Conservation (phyloP, 495 filamentous ascomycete genomes). For the Jackrogersella multiformis region DNA sequence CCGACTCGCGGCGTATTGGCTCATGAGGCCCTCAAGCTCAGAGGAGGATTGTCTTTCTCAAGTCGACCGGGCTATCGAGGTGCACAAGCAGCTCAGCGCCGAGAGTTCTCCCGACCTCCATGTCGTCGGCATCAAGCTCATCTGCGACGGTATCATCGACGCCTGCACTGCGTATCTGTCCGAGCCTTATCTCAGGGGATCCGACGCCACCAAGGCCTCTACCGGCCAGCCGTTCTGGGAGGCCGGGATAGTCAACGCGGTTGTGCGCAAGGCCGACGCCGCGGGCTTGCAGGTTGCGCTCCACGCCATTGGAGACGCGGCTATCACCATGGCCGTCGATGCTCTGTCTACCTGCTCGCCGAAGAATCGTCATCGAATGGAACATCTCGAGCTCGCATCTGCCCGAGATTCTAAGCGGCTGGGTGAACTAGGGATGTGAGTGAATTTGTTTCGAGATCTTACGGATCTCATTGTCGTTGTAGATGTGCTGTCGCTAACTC, state of each 20-base stretch:
- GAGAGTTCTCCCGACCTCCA: conserved; percentile 61
- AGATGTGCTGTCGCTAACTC: too few relatives aligned
- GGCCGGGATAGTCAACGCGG: conserved; percentile 57
- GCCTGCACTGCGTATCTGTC: conserved; percentile 70
- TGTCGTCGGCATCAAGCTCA: conserved; percentile 71
- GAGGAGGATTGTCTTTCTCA: conserved; percentile 56
- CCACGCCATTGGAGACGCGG: conserved; percentile 71
- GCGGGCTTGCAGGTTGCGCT: conserved; percentile 69
- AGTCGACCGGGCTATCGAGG: conserved; percentile 67
- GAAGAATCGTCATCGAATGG: conserved; percentile 64
- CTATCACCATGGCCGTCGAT: conserved; percentile 65
- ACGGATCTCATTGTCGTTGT: too few relatives aligned
- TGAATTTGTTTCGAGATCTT: neutral
- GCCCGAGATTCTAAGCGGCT: conserved; percentile 62
- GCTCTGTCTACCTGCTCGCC: conserved; percentile 56
- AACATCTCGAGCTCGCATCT: conserved; percentile 69
- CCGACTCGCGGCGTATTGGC: conserved; percentile 72
- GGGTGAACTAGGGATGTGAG: conserved; percentile 59
- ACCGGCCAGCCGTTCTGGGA: conserved; percentile 66
- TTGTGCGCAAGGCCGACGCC: conserved; percentile 62
- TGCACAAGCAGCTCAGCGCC: conserved; percentile 57
- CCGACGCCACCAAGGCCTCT: conserved; percentile 49
- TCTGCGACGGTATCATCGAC: conserved; percentile 73
- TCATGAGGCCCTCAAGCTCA: conserved; percentile 59
- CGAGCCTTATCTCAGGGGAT: conserved; percentile 60